Evolutionary conservation across 805 yeast species (phyloP).

Genomic region (Suhomyces canberraensis): DNA sequence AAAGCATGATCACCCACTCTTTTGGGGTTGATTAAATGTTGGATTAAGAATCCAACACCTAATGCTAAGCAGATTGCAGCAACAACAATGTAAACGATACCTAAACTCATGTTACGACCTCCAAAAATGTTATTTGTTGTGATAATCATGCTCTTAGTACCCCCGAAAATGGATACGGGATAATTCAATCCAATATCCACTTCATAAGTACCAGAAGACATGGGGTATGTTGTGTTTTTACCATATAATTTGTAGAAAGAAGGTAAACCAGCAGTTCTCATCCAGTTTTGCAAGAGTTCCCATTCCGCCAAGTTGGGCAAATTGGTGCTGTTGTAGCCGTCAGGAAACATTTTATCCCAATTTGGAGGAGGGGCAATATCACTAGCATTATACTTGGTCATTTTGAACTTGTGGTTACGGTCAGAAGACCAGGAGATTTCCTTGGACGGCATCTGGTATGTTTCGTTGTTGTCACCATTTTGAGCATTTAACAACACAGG

Average conservation of each 20-base stretch:
- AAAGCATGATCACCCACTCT: conserved; percentile 78
- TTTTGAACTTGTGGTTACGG: conserved; percentile 59
- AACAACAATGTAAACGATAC: conserved; percentile 79
- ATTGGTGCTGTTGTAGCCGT: conserved; percentile 84
- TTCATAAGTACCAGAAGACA: conserved; percentile 67
- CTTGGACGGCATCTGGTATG: conserved; percentile 42
- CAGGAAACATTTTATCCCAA: conserved; percentile 76
- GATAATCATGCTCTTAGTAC: conserved; percentile 78
- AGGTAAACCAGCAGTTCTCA: conserved; percentile 95
- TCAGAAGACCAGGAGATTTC: conserved; percentile 89
- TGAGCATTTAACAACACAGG: conserved; percentile 47
- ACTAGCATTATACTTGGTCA: conserved; percentile 60
- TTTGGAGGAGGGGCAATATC: conserved; percentile 93
- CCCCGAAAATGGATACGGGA: conserved; percentile 81
- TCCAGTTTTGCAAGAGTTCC: conserved; percentile 94
- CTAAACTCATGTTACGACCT: conserved; percentile 80
- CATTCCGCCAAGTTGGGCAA: conserved; percentile 71
- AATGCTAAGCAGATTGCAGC: conserved; percentile 73
- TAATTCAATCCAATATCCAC: conserved; percentile 70
- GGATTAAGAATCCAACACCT: conserved; percentile 71
- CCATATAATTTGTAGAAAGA: conserved; percentile 80
- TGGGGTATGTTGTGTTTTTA: conserved; percentile 57
- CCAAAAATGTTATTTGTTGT: conserved; percentile 84
- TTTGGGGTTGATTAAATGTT: conserved; percentile 82
- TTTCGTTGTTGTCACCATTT: conserved; percentile 41